Percentiles rank a stretch among this genome's conserved stretches.
Conservation (phyloP, 805 yeast genomes). For the Zygosaccharomyces rouxii region DNA sequence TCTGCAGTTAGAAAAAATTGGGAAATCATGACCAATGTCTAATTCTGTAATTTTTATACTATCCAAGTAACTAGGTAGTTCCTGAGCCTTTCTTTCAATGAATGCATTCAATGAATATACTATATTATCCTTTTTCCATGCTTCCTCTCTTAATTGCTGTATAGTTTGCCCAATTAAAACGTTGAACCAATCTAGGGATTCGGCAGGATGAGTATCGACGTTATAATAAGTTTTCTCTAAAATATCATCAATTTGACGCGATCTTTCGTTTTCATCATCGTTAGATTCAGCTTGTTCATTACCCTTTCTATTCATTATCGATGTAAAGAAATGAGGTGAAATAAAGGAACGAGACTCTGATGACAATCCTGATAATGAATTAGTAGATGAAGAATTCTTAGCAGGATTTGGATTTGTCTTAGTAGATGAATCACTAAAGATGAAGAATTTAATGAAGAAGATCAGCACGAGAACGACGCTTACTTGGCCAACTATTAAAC, state of each 20-base stretch:
- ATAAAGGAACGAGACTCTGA: constrained; percentile 15
- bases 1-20: constrained; percentile 90
- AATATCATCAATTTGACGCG: constrained; percentile 43
- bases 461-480: constrained; percentile 61
- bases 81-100: constrained; percentile 46
- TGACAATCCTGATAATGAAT: constrained; percentile 11
- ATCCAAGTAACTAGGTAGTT: constrained; percentile 77
- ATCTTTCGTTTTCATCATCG: constrained; percentile 27
- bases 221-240: constrained; percentile 90
- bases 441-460: constrained; percentile 68
- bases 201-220: constrained; percentile 81
- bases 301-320: constrained; percentile 33
- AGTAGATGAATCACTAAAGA: constrained; percentile 62
- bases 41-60: constrained; percentile 74
- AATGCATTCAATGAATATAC: constrained; percentile 71
- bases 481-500: constrained; percentile 66
- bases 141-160: constrained; percentile 84
- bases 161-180: constrained; percentile 89
- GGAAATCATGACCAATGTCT: constrained; percentile 91
- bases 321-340: constrained; percentile 17
- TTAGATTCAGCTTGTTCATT: constrained; percentile 19
- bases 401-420: constrained; percentile 30
- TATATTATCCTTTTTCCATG: constrained; percentile 76
- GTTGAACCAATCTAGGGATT: constrained; percentile 95
- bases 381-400: constrained; percentile 15